A percentile compares a stretch with the other conserved stretches of the same genome.
Evolutionary conservation across 1,284 basidiomycete genomes (phyloP).

Genomic region (Tylopilus sp.): DNA sequence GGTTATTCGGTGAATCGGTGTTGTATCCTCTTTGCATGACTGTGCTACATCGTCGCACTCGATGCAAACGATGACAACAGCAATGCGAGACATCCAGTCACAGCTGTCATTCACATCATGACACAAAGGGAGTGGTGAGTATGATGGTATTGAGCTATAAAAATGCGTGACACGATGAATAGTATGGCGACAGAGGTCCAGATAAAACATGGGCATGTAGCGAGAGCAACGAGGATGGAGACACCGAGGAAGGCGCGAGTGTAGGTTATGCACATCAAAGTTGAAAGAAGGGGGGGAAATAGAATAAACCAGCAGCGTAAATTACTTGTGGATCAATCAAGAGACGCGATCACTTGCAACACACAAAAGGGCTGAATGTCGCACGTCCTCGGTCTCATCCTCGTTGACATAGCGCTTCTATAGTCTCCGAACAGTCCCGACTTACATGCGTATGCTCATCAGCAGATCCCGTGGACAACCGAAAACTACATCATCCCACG

Average conservation of each 20-base stretch:
- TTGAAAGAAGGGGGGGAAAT: not conserved
- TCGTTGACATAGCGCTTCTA: slow-evolving; percentile 18
- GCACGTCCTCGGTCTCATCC: slow-evolving; percentile 14
- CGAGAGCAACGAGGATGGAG: not conserved
- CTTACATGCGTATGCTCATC: slow-evolving; percentile 23
- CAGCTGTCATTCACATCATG: too few species aligned
- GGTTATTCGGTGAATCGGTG: too few species aligned
- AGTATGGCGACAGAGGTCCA: slow-evolving; percentile 4
- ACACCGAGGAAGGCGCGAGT: not conserved
- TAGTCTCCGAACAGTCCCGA: slow-evolving; percentile 21
- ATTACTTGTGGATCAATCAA: slow-evolving; percentile 8
- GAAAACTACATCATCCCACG: slow-evolving; percentile 43
- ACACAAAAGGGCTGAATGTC: not conserved
- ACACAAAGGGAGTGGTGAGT: slow-evolving; percentile 23
- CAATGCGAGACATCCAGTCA: too few species aligned
- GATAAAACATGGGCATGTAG: slow-evolving; percentile 6
- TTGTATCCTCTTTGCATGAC: too few species aligned
- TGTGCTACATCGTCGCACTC: too few species aligned
- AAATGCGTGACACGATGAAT: slow-evolving; percentile 12
- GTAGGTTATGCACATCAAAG: slow-evolving; percentile 4
- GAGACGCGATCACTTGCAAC: slow-evolving; percentile 20
- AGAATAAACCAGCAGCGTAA: slow-evolving; percentile 8
- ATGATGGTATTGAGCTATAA: slow-evolving; percentile 24
- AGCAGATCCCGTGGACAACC: slow-evolving; percentile 3
- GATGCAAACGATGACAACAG: too few species aligned